These are phyloP conservation scores for Lignosus rhinocerotis DNA, from an alignment of 1,284 basidiomycete species.

Conservation along the genomic window DNA sequence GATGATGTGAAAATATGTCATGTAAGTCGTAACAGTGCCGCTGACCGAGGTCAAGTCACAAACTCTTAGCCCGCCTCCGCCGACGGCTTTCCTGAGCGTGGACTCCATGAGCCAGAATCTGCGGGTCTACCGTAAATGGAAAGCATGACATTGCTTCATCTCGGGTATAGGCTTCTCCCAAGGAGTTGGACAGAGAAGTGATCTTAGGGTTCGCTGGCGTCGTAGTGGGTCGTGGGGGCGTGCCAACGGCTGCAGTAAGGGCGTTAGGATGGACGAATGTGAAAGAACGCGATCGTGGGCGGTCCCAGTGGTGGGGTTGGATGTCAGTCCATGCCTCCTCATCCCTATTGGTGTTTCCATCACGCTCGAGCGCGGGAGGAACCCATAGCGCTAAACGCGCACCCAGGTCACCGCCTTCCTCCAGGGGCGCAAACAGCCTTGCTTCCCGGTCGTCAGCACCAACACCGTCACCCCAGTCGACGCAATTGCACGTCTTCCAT, in stretches of 20 bases:
- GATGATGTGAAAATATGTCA: neutral
- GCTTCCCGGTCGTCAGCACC: conserved; percentile 38
- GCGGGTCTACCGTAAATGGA: conserved; percentile 9
- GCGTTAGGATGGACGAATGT: neutral
- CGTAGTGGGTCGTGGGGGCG: neutral
- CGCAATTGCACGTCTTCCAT: conserved; percentile 44
- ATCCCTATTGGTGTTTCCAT: neutral
- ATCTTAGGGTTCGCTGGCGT: neutral
- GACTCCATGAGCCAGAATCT: conserved; percentile 5
- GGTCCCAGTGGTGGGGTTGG: neutral
- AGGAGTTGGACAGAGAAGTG: neutral
- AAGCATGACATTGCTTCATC: neutral
- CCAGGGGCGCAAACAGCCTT: conserved; percentile 30
- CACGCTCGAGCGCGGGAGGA: conserved; percentile 5
- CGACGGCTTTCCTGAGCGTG: conserved; percentile 11
- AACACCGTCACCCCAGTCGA: conserved; percentile 41
- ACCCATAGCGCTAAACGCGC: conserved; percentile 9
- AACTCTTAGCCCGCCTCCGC: conserved; percentile 4
- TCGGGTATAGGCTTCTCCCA: neutral
- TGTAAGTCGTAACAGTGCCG: neutral
- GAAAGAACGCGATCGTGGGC: neutral
- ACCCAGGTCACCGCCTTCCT: conserved; percentile 9
- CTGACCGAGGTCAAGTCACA: neutral
- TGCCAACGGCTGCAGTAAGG: neutral
- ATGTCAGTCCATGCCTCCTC: neutral